Evolutionary conservation across 1,139 yeast genomes (phyloP), one percentile per base, ranked within the genome.

Genomic region (Debaryomyces subglobosus): DNA sequence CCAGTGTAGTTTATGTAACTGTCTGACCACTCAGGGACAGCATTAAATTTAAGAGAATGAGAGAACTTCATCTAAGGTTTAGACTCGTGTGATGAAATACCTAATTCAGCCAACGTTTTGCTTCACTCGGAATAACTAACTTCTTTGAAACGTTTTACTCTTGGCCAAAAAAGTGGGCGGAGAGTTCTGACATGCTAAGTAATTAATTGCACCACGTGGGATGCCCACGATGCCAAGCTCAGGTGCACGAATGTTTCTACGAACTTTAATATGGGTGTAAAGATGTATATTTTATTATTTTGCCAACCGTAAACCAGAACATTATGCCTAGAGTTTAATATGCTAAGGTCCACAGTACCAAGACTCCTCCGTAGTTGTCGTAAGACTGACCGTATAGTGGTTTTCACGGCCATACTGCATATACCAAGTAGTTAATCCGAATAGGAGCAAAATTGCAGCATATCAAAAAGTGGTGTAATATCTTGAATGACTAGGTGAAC

Each of bases 11-110:
- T 84, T 52, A 86, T 73, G 61, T 86, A 86, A 52, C 77, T 68
- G 48, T 86, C 82, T 46, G 85, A 77, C 92, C 94, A 86, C 60
- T 86, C 94, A 4, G 94, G 92, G 32, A 86, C 92, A 20, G 89
- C 88, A 64, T 86, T 86, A 67, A 86, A 85, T 66, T 85, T 88
- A 49, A 86, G 72, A 34, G 90, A 83, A 57, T 85, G 88, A 44
- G 86, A 78, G 64, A 86, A 86, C 74, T 86, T 86, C 94, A 86
- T 86, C n/a, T 40, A 13, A 15, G 35, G 46, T 6, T 46, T 44
- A 32, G 36, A 23, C 40, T 49, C 54, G 54, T 51, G 54, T 49
- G 54, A 51, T 43, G n/a, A 39, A 43, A 32, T 43, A 13, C 50
- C 45, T 46, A 16, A 39, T 41, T 38, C n/a, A 37, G 46, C 20